Base-by-base conservation (phyloP, 371 early-diverging fungal species). In the Mortierella sp. region DNA sequence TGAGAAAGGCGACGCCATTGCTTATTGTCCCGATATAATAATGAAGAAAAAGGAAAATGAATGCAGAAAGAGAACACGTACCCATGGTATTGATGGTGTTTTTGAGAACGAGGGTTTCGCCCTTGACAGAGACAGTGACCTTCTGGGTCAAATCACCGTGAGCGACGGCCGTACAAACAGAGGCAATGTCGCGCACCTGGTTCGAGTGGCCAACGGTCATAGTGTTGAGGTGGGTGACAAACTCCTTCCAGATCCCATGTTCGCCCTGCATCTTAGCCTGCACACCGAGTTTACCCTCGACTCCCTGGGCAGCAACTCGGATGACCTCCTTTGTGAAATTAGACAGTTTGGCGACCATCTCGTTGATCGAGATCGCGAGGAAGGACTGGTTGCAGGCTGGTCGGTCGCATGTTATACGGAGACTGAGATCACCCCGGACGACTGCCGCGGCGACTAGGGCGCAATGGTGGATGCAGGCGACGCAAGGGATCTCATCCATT, bases 51-150 rank as follows among this genome's bases (percentile, higher is more conserved):
- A 50, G 31, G 53, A 65, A 66, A 26, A 48, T 47, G 34, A 19
- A 29, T 16, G 22, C 19, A 31, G 43, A 24, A 22, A 29, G 34
- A 66, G 29, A 43, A 52, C 48, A 48, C 71, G 81, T 89, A 87
- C 93, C 94, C 94, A 94, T 94, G 3, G 87, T 88, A 71, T 94
- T 94, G 44, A 94, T 90, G 2, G 94, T 92, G 41, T 91, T 90
- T 76, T 93, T 94, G 8, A 94, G 85, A 14, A 93, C 87, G 19
- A 80, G 76, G 14, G 80, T 80, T 41, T 80, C 80, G 31, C 95
- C 95, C 78, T 90, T 88, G 34, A 92, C 92, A 66, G 91, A 88
- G 1, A 92, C 91, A 0, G 91, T 90, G 80, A 92, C 89, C 77
- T 92, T 90, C 78, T 91, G 89, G 22, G 89, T 90, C 7, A 95